These are phyloP conservation scores for Senna siamea DNA, from an alignment of 306 rosid genomes.

Conservation along the genomic window DNA sequence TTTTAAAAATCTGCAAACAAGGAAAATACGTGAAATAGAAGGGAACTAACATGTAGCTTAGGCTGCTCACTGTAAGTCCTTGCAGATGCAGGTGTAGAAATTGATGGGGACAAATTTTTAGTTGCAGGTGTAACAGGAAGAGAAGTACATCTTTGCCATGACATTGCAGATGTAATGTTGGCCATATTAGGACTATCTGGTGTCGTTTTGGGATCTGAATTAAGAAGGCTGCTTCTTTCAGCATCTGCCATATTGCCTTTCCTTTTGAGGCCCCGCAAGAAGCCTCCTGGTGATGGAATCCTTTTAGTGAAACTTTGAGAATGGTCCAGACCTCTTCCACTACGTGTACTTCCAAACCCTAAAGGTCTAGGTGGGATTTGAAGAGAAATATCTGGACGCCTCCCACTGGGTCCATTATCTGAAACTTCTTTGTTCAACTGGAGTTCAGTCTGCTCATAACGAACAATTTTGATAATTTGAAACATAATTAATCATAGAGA, in stretches of 20 bases:
- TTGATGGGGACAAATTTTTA: slow-evolving; percentile 61
- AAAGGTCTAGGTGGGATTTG: slow-evolving; percentile 85
- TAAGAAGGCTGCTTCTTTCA: slow-evolving; percentile 86
- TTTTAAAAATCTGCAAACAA: slow-evolving; percentile 28
- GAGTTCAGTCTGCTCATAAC: slow-evolving; percentile 49
- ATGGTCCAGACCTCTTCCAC: slow-evolving; percentile 68
- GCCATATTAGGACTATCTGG: slow-evolving; percentile 60
- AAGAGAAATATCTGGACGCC: slow-evolving; percentile 89
- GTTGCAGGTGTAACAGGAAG: slow-evolving; percentile 84
- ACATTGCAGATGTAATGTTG: slow-evolving; percentile 45
- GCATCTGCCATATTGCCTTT: slow-evolving; percentile 60
- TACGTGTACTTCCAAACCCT: slow-evolving; percentile 60
- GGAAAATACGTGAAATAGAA: slow-evolving; percentile 27
- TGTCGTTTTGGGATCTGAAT: slow-evolving; percentile 55
- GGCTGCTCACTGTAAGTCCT: slow-evolving; percentile 62
- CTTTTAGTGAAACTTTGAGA: slow-evolving; percentile 74
- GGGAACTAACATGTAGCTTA: slow-evolving; percentile 61
- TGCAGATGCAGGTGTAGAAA: slow-evolving; percentile 75
- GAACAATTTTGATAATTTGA: slow-evolving; percentile 24
- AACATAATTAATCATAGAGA: slow-evolving; percentile 10
- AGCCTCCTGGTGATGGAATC: slow-evolving; percentile 58
- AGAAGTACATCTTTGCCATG: slow-evolving; percentile 83
- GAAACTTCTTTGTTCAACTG: slow-evolving; percentile 51
- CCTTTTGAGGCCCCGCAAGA: slow-evolving; percentile 87
- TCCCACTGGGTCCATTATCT: slow-evolving; percentile 51